A percentile compares a stretch with the other conserved stretches of the same genome.
These are phyloP conservation scores for Elsinoe arachidis DNA, from an alignment of 2,329 filamentous ascomycete species.

Conservation along the genomic window DNA sequence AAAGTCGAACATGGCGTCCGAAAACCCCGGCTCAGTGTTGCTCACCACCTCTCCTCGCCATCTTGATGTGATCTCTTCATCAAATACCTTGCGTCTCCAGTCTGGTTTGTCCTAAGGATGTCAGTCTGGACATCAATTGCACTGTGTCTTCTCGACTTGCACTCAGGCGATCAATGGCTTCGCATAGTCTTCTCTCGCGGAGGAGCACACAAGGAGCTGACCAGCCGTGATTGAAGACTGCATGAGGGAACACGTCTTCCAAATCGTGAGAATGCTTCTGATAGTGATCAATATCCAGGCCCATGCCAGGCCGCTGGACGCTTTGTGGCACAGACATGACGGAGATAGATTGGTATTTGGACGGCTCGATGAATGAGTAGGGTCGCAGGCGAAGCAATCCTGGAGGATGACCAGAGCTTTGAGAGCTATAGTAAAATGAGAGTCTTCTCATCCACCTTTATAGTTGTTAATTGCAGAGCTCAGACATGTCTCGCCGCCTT, in stretches of 20 bases:
- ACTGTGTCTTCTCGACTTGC: neutral
- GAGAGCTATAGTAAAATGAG: no score
- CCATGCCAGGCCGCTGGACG: neutral
- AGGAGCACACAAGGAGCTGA: neutral
- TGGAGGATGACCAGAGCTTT: no score
- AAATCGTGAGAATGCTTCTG: neutral
- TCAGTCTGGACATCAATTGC: constrained; percentile 23
- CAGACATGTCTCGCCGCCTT: neutral
- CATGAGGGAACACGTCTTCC: neutral
- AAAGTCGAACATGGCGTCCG: constrained; percentile 22
- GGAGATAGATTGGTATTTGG: neutral
- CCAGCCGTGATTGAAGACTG: neutral
- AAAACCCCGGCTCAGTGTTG: constrained; percentile 14
- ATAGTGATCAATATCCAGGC: neutral
- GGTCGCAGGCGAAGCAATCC: no score
- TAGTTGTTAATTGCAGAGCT: neutral
- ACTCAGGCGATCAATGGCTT: constrained; percentile 10
- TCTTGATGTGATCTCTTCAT: constrained; percentile 23
- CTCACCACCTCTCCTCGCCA: constrained; percentile 19
- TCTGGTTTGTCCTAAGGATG: constrained; percentile 23
- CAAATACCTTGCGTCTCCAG: constrained; percentile 24
- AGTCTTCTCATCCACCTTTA: neutral
- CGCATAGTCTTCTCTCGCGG: neutral
- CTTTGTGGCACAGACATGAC: neutral
- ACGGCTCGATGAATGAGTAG: neutral